Percentiles rank a stretch among this genome's conserved stretches.
Evolutionary conservation across 805 yeast species (phyloP).

Genomic region (Pichia nakasei): DNA sequence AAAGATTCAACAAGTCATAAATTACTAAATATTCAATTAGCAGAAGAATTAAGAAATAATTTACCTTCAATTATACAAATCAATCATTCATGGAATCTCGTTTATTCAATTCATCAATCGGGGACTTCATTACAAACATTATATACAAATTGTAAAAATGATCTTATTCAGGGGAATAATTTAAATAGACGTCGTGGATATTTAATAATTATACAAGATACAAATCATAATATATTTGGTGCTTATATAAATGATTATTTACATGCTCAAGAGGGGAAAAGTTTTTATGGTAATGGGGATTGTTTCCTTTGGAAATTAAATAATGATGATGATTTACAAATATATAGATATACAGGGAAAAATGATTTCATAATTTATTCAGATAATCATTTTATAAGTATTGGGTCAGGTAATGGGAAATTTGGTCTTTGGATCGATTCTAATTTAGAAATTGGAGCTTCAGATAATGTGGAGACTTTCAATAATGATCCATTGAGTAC

Average conservation of each 20-base stretch:
- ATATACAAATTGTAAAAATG: slow-evolving; percentile 48
- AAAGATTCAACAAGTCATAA: slow-evolving; percentile 44
- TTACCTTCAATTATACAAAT: slow-evolving; percentile 76
- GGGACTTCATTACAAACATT: slow-evolving; percentile 82
- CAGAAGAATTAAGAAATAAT: slow-evolving; percentile 62
- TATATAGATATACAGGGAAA: slow-evolving; percentile 79
- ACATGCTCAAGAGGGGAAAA: slow-evolving; percentile 59
- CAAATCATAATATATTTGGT: slow-evolving; percentile 59
- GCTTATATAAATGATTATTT: slow-evolving; percentile 68
- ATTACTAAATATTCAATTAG: slow-evolving; percentile 49
- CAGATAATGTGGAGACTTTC: slow-evolving; percentile 72
- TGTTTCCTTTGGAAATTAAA: slow-evolving; percentile 87
- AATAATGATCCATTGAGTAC: slow-evolving; percentile 68
- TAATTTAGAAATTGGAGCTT: slow-evolving; percentile 65
- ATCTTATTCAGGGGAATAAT: slow-evolving; percentile 29
- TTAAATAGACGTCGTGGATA: slow-evolving; percentile 45
- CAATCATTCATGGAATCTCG: slow-evolving; percentile 64
- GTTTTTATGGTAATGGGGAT: slow-evolving; percentile 90
- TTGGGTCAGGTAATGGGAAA: slow-evolving; percentile 91
- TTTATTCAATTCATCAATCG: slow-evolving; percentile 84
- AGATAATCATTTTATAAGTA: slow-evolving; percentile 62
- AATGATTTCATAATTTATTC: slow-evolving; percentile 84
- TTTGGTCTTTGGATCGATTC: slow-evolving; percentile 87
- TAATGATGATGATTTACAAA: slow-evolving; percentile 30
- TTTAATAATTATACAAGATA: slow-evolving; percentile 63